Percentiles rank a stretch among this genome's conserved stretches.
Conservation (phyloP, 108 stramenopile species). For the Craspedostauros australis region DNA sequence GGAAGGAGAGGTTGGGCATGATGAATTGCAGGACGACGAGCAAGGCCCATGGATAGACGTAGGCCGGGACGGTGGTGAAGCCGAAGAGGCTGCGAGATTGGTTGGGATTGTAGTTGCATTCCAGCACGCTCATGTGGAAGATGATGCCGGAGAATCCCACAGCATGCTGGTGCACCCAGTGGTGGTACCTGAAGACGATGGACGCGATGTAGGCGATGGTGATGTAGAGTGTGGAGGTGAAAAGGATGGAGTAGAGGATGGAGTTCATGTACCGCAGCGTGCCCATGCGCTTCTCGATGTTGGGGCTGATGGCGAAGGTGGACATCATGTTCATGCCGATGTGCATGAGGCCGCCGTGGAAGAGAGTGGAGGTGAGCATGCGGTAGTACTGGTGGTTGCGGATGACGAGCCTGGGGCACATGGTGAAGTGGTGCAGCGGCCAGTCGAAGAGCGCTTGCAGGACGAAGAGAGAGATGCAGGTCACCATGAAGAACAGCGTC, state of each 20-base stretch:
- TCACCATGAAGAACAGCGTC: too few relatives aligned
- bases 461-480: too few relatives aligned
- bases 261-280: conserved; percentile 43
- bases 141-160: conserved; percentile 81
- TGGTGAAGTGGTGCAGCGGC: conserved; percentile 42
- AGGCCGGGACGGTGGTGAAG: conserved; percentile 51
- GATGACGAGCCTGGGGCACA: conserved; percentile 59
- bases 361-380: conserved; percentile 60
- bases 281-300: conserved; percentile 68
- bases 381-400: conserved; percentile 64
- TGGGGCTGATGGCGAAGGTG: conserved; percentile 44
- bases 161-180: conserved; percentile 53
- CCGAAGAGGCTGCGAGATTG: conserved; percentile 65
- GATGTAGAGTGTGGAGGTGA: conserved; percentile 51
- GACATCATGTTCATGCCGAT: conserved; percentile 90
- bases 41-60: conserved; percentile 74
- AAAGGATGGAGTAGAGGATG: conserved; percentile 52
- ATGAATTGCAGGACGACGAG: conserved; percentile 63
- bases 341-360: conserved; percentile 85
- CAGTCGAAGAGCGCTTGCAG: conserved; percentile 40
- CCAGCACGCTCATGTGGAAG: conserved; percentile 78
- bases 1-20: conserved; percentile 70
- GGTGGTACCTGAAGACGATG: conserved; percentile 35
- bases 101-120: conserved; percentile 38
- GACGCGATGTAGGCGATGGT: conserved; percentile 37